A percentile compares a stretch with the other conserved stretches of the same genome.
These are phyloP conservation scores for Boletus sensibilis DNA, from an alignment of 768 basidiomycete genomes.

Conservation along the genomic window DNA sequence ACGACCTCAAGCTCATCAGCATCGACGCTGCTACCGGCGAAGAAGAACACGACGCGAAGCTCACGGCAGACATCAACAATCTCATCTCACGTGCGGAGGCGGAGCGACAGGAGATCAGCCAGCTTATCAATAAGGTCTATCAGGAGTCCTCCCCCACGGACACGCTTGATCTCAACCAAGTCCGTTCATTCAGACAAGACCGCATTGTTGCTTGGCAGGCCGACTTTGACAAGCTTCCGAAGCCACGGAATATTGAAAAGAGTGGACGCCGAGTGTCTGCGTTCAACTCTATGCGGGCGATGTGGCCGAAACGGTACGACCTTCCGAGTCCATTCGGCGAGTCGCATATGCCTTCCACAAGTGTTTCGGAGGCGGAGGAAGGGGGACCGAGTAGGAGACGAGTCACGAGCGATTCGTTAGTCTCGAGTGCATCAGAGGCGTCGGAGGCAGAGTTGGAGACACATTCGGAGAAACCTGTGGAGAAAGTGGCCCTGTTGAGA, in stretches of 20 bases:
- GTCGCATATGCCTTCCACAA: slow-evolving; percentile 57
- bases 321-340: slow-evolving; percentile 53
- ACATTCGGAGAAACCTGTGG: slow-evolving; percentile 22
- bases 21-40: slow-evolving; percentile 81
- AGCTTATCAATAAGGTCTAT: slow-evolving; percentile 77
- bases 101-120: slow-evolving; percentile 70
- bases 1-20: slow-evolving; percentile 73
- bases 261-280: slow-evolving; percentile 55
- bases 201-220: slow-evolving; percentile 96
- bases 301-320: slow-evolving; percentile 67
- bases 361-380: slow-evolving; percentile 75
- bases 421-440: slow-evolving; percentile 70
- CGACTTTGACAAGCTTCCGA: slow-evolving; percentile 85
- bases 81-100: slow-evolving; percentile 72
- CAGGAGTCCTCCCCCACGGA: slow-evolving; percentile 77
- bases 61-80: slow-evolving; percentile 60
- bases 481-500: slow-evolving; percentile 16
- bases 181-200: slow-evolving; percentile 85
- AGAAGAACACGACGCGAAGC: slow-evolving; percentile 61
- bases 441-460: slow-evolving; percentile 58
- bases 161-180: slow-evolving; percentile 83
- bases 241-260: slow-evolving; percentile 58
- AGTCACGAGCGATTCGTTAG: slow-evolving; percentile 52
- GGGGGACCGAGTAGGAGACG: slow-evolving; percentile 44
- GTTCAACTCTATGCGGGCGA: slow-evolving; percentile 67